Base-by-base conservation (phyloP, 2,329 filamentous ascomycete species). In the Epichloe coenophiala region DNA sequence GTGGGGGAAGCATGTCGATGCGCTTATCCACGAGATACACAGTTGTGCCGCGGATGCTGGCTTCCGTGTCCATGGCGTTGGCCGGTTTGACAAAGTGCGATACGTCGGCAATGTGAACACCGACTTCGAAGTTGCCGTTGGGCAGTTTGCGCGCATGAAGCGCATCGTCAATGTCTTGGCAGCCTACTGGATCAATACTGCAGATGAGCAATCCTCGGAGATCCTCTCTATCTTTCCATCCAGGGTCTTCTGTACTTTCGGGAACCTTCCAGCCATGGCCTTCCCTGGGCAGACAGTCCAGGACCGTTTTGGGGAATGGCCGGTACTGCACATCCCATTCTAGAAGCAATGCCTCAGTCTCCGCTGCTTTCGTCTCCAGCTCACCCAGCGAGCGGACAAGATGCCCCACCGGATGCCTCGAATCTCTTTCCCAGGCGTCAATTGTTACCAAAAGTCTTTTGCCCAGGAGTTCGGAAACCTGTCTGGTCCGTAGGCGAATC, bases 1-100 rank as follows among this genome's bases (percentile, higher is more conserved):
- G 82, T 77, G 89, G 90, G 94, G 94, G 94, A 66, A 98, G 77
- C 94, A 98, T 98, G 72, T 98, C 94, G 60, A 98, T 98, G 60
- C 93, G 89, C 75, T 98, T 98, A 68, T 98, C 93, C 3, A 98
- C 93, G 15, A 98, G 75, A 65, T 98, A 98, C 31, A 98, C 93
- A 0, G 91, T 97, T 4, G 93, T 97, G 55, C 93, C 93, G 60
- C 93, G 84, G 61, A 95, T 81, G 62, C 88, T 93, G 3, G 93
- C 93, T 69, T 98, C 93, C 45, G 83, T 80, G 64, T 98, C 94
- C 93, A 98, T 98, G 49, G 93, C 85, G 61, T 91, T 98, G 66
- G 87, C 89, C 27, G 94, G 90, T 68, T 93, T 95, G 61, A 98
- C 93, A 63, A 98, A 98, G 69, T 98, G 86, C 9, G 93, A 97